Percentiles rank a stretch among this genome's conserved stretches.
Conservation (phyloP, 2,329 filamentous ascomycete species). For the Cercospora berteroae region DNA sequence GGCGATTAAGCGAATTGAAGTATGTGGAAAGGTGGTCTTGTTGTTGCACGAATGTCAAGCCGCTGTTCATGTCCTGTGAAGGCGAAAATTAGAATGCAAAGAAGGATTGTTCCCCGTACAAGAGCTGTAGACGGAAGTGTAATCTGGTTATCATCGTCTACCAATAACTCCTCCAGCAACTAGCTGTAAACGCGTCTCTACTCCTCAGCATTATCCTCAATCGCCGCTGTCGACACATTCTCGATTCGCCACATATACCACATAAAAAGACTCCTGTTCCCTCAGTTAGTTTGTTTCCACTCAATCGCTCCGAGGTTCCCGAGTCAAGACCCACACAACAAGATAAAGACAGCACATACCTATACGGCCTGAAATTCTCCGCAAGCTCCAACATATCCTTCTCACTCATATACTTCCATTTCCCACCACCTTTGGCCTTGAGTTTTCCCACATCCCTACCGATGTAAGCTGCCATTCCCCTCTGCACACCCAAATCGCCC, state of each 20-base stretch:
- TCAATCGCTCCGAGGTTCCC: not conserved
- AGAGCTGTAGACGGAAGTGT: not conserved
- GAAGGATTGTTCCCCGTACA: not conserved
- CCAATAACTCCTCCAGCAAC: not conserved
- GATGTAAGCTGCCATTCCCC: slow-evolving; percentile 85
- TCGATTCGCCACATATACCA: slow-evolving; percentile 84
- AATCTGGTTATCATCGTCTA: not conserved
- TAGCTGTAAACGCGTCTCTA: not conserved
- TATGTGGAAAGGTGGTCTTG: not conserved
- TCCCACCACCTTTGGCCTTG: slow-evolving; percentile 74
- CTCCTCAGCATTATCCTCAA: slow-evolving; percentile 24
- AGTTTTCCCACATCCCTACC: slow-evolving; percentile 81
- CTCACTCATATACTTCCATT: slow-evolving; percentile 98
- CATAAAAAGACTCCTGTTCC: slow-evolving; percentile 78
- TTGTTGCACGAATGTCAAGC: not conserved
- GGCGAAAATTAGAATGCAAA: not conserved
- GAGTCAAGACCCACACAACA: not conserved
- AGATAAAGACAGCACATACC: slow-evolving; percentile 46
- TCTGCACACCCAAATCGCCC: slow-evolving; percentile 89
- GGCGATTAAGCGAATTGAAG: not conserved
- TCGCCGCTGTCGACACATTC: slow-evolving; percentile 24
- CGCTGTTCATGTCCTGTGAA: not conserved
- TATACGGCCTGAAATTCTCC: slow-evolving; percentile 77
- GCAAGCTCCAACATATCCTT: slow-evolving; percentile 84
- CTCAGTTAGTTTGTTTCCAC: slow-evolving; percentile 15